Conservation (phyloP, 805 yeast genomes). For the Starmerella apicola region DNA sequence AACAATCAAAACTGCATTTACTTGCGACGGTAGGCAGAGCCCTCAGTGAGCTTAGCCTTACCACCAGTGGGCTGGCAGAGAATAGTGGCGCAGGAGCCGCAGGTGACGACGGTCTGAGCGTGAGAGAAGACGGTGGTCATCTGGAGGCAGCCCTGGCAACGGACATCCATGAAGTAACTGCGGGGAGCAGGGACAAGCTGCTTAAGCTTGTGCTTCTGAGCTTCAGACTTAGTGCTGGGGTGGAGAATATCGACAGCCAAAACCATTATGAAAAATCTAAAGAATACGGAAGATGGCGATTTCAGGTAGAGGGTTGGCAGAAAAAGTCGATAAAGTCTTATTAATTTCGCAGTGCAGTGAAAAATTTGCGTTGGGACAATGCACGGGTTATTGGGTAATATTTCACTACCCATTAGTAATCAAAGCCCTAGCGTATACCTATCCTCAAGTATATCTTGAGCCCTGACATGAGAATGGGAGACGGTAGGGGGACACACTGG, state of each 20-base stretch:
- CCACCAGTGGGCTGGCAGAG: constrained; percentile 99
- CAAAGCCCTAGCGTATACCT: no score
- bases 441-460: no score
- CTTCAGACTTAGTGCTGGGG: constrained; percentile 97
- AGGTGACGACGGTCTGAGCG: constrained; percentile 99
- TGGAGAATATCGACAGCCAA: constrained; percentile 97
- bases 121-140: constrained; percentile 99
- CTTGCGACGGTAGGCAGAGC: constrained; percentile 99
- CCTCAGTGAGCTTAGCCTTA: constrained; percentile 98
- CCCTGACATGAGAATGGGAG: no score
- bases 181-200: constrained; percentile 95
- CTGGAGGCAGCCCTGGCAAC: constrained; percentile 98
- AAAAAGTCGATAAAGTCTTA: constrained; percentile 11
- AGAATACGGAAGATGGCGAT: constrained; percentile 5
- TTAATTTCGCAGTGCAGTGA: constrained; percentile 11
- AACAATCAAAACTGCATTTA: constrained; percentile 31
- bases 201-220: constrained; percentile 94
- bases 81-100: constrained; percentile 97
- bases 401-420: neutral
- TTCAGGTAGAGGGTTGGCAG: constrained; percentile 2
- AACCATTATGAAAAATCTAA: constrained; percentile 40
- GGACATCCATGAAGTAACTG: constrained; percentile 99
- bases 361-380: constrained; percentile 10
- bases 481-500: no score
- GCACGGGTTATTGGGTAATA: constrained; percentile 1